These are phyloP conservation scores for Oldenlandia corymbosa DNA, from an alignment of 257 asterid genomes.

Conservation along the genomic window DNA sequence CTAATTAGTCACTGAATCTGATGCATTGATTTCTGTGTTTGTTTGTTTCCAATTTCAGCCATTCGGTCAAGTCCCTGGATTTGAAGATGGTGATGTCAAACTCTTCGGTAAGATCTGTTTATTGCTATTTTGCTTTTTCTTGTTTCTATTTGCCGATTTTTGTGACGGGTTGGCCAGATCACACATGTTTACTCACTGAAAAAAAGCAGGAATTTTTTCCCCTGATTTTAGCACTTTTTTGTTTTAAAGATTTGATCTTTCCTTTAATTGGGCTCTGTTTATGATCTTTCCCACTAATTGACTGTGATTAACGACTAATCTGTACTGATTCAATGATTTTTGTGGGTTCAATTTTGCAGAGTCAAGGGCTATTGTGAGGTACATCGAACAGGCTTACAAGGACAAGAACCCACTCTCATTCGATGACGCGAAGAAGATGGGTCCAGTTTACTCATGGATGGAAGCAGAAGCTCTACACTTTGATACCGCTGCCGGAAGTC, in stretches of 20 bases:
- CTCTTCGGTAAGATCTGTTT: constrained; percentile 39
- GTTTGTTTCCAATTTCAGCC: constrained; percentile 23
- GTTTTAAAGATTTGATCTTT: no score
- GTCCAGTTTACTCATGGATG: constrained; percentile 32
- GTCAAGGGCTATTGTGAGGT: constrained; percentile 59
- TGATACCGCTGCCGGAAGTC: constrained; percentile 32
- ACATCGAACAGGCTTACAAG: constrained; percentile 40
- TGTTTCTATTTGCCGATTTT: neutral
- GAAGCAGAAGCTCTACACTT: constrained; percentile 62
- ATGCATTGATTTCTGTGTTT: no score
- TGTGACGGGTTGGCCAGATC: no score
- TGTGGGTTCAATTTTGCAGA: no score
- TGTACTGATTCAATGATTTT: no score
- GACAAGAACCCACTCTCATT: constrained; percentile 32
- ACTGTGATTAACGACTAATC: no score
- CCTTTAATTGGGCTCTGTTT: no score
- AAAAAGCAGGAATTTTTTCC: no score
- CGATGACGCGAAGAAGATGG: constrained; percentile 42
- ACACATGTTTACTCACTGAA: no score
- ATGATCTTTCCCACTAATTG: no score
- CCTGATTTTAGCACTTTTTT: neutral
- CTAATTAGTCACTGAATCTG: neutral
- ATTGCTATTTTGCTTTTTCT: neutral
- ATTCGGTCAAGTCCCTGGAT: constrained; percentile 42
- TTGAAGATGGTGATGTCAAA: constrained; percentile 45